A percentile compares a stretch with the other conserved stretches of the same genome.
Evolutionary conservation across 139 green algal species (phyloP).

Genomic region (Desmodesmus armatus): DNA sequence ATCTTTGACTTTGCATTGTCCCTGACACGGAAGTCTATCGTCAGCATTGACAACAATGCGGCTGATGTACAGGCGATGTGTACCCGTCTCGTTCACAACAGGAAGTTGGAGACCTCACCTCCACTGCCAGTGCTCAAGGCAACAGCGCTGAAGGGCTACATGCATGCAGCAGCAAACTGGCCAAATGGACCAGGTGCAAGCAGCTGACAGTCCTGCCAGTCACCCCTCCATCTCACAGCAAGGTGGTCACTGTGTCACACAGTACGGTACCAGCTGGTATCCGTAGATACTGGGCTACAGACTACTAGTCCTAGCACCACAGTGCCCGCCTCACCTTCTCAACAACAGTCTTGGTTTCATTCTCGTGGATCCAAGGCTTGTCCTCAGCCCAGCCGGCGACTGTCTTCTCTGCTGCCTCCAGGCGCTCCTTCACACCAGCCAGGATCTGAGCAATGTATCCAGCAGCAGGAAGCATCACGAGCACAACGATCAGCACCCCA

Average conservation of each 20-base stretch:
- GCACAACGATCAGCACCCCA: background rate
- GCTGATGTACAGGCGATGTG: background rate
- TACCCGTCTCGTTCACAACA: background rate
- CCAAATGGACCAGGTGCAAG: background rate
- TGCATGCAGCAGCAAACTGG: background rate
- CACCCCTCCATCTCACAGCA: background rate
- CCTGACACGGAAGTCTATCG: no score
- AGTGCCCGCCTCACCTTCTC: conserved; percentile 58
- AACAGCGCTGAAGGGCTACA: background rate
- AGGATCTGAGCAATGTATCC: background rate
- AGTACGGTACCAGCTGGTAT: background rate
- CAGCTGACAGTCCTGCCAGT: background rate
- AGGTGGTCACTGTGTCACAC: background rate
- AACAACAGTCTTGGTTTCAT: conserved; percentile 64
- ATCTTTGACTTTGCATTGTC: background rate
- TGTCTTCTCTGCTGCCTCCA: conserved; percentile 46
- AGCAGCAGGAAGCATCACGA: no score
- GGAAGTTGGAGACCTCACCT: background rate
- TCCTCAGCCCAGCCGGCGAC: conserved; percentile 75
- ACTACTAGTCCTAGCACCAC: background rate
- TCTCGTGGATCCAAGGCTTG: conserved; percentile 90
- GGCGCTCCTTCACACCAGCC: conserved; percentile 19
- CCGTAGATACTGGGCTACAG: background rate
- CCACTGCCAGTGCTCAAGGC: background rate
- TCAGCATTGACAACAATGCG: background rate